These are phyloP conservation scores for Yamadazyma ubonensis DNA, from an alignment of 805 yeast species.

Conservation along the genomic window DNA sequence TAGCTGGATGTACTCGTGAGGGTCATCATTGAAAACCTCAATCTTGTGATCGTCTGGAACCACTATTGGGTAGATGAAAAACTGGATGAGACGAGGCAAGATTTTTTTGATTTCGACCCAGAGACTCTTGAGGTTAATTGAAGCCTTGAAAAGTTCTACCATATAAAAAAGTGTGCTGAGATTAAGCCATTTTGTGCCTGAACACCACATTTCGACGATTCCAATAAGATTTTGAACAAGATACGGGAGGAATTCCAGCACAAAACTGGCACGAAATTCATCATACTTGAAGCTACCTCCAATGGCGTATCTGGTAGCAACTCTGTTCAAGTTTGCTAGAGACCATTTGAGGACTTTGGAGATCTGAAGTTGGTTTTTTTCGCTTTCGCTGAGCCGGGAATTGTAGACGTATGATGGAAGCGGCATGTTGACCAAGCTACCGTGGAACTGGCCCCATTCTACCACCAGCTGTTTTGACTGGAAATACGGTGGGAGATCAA, in stretches of 20 bases:
- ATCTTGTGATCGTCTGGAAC: constrained; percentile 67
- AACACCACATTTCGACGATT: constrained; percentile 74
- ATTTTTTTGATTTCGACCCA: constrained; percentile 71
- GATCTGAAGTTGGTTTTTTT: constrained; percentile 62
- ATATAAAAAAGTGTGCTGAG: constrained; percentile 63
- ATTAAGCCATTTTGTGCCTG: constrained; percentile 65
- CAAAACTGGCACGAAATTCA: constrained; percentile 58
- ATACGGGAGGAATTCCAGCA: constrained; percentile 66
- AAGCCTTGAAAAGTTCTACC: constrained; percentile 52
- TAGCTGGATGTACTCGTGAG: constrained; percentile 80
- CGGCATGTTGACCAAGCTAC: constrained; percentile 57
- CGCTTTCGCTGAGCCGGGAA: constrained; percentile 45
- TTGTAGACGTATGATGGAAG: constrained; percentile 50
- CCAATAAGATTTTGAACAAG: constrained; percentile 61
- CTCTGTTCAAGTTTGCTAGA: constrained; percentile 68
- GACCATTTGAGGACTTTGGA: constrained; percentile 77
- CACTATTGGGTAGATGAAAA: constrained; percentile 72
- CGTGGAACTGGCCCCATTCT: constrained; percentile 78
- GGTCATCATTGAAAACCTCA: constrained; percentile 80
- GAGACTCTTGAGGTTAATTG: constrained; percentile 51
- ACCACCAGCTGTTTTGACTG: constrained; percentile 49
- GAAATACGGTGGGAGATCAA: constrained; percentile 65
- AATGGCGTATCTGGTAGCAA: constrained; percentile 68
- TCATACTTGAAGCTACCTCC: constrained; percentile 52
- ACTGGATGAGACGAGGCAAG: constrained; percentile 60